Evolutionary conservation across 129 eudicot genomes (phyloP).

Genomic region (Flaveria linearis): DNA sequence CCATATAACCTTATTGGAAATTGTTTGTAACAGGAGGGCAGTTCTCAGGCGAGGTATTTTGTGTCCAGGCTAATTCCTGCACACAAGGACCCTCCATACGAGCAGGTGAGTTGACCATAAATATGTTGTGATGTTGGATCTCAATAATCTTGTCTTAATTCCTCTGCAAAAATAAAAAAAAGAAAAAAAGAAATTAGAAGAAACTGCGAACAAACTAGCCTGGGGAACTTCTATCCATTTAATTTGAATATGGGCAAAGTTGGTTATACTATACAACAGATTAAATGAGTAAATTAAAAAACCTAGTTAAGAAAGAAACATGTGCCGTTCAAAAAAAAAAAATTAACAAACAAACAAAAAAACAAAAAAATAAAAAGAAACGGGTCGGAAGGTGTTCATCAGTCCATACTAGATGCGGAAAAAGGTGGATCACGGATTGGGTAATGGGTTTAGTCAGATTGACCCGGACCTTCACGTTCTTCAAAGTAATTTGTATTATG

Average conservation of each 20-base stretch:
- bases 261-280: not conserved
- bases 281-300: no score
- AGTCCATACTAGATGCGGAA: not conserved
- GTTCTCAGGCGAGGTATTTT: conserved; percentile 97
- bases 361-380: not conserved
- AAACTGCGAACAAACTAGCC: not conserved
- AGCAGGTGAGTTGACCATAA: conserved; percentile 56
- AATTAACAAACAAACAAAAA: no score
- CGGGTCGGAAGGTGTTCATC: not conserved
- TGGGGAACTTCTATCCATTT: not conserved
- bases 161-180: not conserved
- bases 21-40: conserved; percentile 75
- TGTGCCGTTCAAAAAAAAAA: no score
- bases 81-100: conserved; percentile 96
- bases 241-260: not conserved
- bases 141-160: not conserved
- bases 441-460: not conserved
- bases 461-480: not conserved
- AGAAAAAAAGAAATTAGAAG: not conserved
- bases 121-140: not conserved
- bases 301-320: no score
- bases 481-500: not conserved
- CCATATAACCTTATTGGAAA: not conserved
- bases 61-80: conserved; percentile 94
- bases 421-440: not conserved